Conservation (phyloP, 2,329 filamentous ascomycete species). For the Aspergillus bombycis region DNA sequence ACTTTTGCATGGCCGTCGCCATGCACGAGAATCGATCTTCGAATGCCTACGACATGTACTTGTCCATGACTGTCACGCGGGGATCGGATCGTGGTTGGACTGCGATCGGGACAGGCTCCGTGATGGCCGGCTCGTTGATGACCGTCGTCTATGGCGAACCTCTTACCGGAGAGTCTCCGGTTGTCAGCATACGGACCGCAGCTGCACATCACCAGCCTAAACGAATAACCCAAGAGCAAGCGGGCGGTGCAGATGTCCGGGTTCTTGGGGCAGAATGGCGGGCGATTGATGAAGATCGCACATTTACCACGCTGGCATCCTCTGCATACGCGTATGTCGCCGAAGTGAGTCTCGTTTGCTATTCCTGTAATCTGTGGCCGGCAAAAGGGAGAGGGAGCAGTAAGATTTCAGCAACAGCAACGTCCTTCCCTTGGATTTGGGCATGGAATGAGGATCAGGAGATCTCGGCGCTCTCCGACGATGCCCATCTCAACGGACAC, state of each 20-base stretch:
- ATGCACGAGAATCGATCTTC: conserved; percentile 14
- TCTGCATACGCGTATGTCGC: conserved; percentile 1
- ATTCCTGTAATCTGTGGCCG: conserved; percentile 13
- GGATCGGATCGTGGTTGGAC: conserved; percentile 14
- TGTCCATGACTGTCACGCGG: conserved; percentile 11
- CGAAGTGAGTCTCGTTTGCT: conserved; percentile 9
- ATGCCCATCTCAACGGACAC: conserved; percentile 9
- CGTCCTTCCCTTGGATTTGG: conserved; percentile 14
- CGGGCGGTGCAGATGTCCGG: conserved; percentile 7
- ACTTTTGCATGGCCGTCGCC: conserved; percentile 15
- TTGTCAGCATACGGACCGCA: conserved; percentile 12
- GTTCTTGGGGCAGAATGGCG: conserved; percentile 7
- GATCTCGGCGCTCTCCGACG: conserved; percentile 4
- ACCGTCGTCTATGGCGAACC: conserved; percentile 15
- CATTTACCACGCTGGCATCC: neutral
- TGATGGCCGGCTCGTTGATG: conserved; percentile 17
- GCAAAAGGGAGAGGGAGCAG: neutral
- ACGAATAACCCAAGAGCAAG: neutral
- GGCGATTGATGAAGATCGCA: neutral
- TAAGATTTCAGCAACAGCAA: conserved; percentile 5
- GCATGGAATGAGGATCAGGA: conserved; percentile 13
- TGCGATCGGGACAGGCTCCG: conserved; percentile 14
- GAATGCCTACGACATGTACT: conserved; percentile 11
- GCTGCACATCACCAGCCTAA: conserved; percentile 11
- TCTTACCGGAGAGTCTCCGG: conserved; percentile 3